Base-by-base conservation (phyloP, 2,329 filamentous ascomycete species). In the Aspergillus thermomutatus region DNA sequence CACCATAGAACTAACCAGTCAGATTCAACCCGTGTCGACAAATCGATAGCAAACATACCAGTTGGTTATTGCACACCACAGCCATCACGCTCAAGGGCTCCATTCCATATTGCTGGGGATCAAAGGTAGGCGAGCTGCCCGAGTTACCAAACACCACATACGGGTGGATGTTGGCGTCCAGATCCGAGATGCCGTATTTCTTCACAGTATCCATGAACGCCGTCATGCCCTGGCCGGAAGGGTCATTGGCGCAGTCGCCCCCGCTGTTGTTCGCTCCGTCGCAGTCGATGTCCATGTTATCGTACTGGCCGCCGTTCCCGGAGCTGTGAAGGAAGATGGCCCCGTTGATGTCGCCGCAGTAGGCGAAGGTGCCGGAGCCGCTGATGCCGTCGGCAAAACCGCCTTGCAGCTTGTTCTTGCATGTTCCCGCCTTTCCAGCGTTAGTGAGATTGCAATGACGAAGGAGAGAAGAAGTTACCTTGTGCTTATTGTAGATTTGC, bases 201-300 rank as follows among this genome's bases (percentile, higher is more conserved):
- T 58, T 58, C 31, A 83, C 63, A 0, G 61, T 69, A 47, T 74
- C 67, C 55, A 73, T 67, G 66, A 84, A 84, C 0, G 79, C 73
- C 1, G 83, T 84, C 55, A 77, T 62, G 37, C 69, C 70, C 64
- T 68, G 65, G 1, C 66, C 66, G 1, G 80, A 78, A 19, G 60
- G 67, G 10, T 78, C 79, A 19, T 69, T 73, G 34, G 66, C 72
- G 61, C 82, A 84, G 43, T 76, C 75, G 1, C 79, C 78, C 28
- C 76, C 77, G 7, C 73, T 72, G 23, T 70, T 67, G 54, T 81
- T 75, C 7, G 73, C 65, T 23, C 83, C 83, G 61, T 86, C 83
- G 63, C 83, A 86, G 70, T 84, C 82, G 53, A 85, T 75, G 62
- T 85, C 83, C 80, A 85, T 83, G 68, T 85, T 80, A 52, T 73